Evolutionary conservation across 2,329 filamentous ascomycete species (phyloP).

Genomic region (Aspergillus fumigatiaffinis): DNA sequence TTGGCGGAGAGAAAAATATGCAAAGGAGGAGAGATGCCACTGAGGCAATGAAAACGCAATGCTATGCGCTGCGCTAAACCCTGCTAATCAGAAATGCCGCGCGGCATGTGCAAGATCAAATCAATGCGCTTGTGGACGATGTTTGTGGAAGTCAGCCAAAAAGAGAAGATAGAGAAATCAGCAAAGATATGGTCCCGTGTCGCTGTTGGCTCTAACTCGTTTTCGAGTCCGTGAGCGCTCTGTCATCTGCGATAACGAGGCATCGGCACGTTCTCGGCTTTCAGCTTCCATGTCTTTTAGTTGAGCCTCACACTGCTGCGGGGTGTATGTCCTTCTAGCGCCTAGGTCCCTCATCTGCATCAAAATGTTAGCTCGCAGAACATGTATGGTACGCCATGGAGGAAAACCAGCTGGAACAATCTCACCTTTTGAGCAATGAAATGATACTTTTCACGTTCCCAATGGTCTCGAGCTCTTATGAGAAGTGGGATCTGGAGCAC

Average conservation of each 20-base stretch:
- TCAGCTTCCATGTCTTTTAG: slow-evolving; percentile 24
- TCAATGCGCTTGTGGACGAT: not conserved
- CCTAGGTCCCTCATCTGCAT: slow-evolving; percentile 34
- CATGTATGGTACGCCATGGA: not conserved
- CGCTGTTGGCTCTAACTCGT: slow-evolving; percentile 2
- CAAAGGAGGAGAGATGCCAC: not conserved
- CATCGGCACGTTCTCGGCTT: slow-evolving; percentile 13
- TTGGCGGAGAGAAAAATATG: not conserved
- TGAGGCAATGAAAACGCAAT: not conserved
- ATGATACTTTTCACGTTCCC: slow-evolving; percentile 37
- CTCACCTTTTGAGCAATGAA: slow-evolving; percentile 38
- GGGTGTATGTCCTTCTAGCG: slow-evolving; percentile 28
- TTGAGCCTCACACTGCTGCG: slow-evolving; percentile 36
- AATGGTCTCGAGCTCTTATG: slow-evolving; percentile 33
- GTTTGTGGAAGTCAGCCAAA: not conserved
- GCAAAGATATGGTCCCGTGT: slow-evolving; percentile 1
- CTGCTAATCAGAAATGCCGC: not conserved
- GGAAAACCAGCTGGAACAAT: not conserved
- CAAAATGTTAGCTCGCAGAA: not conserved
- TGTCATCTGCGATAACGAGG: slow-evolving; percentile 18
- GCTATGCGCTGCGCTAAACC: not conserved
- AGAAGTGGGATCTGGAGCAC: slow-evolving; percentile 31
- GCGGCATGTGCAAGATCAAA: not conserved
- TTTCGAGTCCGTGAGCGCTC: slow-evolving; percentile 20
- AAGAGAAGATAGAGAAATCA: not conserved